Percentiles rank a stretch among this genome's conserved stretches.
Evolutionary conservation across 2,329 filamentous ascomycete species (phyloP).

Genomic region (Fusarium papillatum): DNA sequence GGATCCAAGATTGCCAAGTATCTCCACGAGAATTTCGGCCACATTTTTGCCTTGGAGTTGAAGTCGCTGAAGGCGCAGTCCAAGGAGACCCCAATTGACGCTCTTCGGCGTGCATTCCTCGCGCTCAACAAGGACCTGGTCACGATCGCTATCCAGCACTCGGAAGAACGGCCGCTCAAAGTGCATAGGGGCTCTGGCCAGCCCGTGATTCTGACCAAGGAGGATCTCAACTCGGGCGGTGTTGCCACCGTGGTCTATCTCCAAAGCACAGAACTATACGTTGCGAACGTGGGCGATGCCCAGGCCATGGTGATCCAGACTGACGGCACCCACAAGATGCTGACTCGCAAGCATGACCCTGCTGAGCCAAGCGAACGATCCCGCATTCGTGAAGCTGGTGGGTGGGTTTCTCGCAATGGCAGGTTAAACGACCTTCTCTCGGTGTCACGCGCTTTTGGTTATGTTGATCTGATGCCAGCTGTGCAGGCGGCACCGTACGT

Average conservation of each 20-base stretch:
- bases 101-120: conserved; percentile 88
- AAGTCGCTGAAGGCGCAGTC: conserved; percentile 76
- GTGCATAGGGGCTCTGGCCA: conserved; percentile 79
- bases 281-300: conserved; percentile 95
- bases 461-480: conserved; percentile 91
- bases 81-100: conserved; percentile 84
- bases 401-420: conserved; percentile 95
- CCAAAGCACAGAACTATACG: conserved; percentile 89
- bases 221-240: conserved; percentile 91
- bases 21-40: conserved; percentile 94
- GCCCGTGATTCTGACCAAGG: conserved; percentile 84
- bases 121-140: conserved; percentile 95
- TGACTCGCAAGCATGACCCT: conserved; percentile 94
- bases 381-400: conserved; percentile 93
- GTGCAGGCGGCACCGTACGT: conserved; percentile 94
- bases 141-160: conserved; percentile 83
- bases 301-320: conserved; percentile 96
- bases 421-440: conserved; percentile 92
- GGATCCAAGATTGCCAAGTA: conserved; percentile 98
- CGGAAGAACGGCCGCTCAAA: conserved; percentile 78
- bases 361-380: conserved; percentile 87
- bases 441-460: conserved; percentile 95
- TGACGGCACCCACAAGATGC: conserved; percentile 84
- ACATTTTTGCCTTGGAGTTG: conserved; percentile 86
- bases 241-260: conserved; percentile 94